These are phyloP conservation scores for Eremothecium sinecaudum DNA, from an alignment of 1,139 yeast genomes.

Conservation along the genomic window DNA sequence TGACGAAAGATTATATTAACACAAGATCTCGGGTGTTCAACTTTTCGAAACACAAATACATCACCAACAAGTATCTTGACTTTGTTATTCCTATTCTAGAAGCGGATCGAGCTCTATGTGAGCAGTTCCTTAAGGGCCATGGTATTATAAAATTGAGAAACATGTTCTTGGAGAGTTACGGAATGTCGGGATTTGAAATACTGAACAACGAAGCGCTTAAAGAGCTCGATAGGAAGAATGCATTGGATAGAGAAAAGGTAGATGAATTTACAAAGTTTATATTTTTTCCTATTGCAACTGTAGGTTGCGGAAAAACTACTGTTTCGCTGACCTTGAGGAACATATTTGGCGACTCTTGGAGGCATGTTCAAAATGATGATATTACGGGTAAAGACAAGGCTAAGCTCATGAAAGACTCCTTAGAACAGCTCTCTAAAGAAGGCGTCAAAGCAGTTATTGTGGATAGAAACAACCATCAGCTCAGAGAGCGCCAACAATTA, in stretches of 20 bases:
- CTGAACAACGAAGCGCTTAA: conserved; percentile 32
- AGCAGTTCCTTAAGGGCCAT: conserved; percentile 44
- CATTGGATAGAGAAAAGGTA: conserved; percentile 26
- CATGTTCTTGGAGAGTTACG: conserved; percentile 41
- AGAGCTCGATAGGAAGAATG: conserved; percentile 30
- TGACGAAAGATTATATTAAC: conserved; percentile 53
- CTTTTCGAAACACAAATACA: conserved; percentile 45
- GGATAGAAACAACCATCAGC: conserved; percentile 77
- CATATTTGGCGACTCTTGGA: conserved; percentile 53
- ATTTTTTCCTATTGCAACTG: conserved; percentile 75
- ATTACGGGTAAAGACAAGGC: conserved; percentile 41
- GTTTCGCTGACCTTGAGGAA: conserved; percentile 50
- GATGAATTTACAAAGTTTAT: conserved; percentile 43
- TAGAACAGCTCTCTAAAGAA: conserved; percentile 34
- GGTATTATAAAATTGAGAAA: conserved; percentile 71
- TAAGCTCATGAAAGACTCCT: conserved; percentile 44
- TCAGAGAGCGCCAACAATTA: conserved; percentile 57
- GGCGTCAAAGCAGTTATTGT: conserved; percentile 47
- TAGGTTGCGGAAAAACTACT: conserved; percentile 95
- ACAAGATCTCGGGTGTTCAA: conserved; percentile 38
- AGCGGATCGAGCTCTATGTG: conserved; percentile 37
- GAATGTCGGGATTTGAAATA: conserved; percentile 41
- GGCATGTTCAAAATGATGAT: conserved; percentile 80
- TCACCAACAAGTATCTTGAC: conserved; percentile 59
- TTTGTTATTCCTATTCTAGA: conserved; percentile 52